Conservation (phyloP, 1,139 yeast species). For the Debaryomyces fabryi region DNA sequence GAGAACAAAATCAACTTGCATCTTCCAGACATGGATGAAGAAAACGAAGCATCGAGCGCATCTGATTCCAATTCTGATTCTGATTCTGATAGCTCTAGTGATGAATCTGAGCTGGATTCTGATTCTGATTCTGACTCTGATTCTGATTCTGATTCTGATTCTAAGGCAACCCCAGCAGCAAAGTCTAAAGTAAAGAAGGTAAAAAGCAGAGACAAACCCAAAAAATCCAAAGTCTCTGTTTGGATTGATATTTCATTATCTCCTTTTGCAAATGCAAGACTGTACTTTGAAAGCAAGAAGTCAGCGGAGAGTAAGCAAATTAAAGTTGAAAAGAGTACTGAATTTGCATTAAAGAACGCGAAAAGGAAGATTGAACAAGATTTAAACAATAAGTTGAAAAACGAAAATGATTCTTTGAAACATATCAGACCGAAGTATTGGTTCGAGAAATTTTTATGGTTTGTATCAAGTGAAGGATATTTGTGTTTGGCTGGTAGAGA, state of each 20-base stretch:
- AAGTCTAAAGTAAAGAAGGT: conserved; percentile 16
- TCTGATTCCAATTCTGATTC: conserved; percentile 37
- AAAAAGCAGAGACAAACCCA: conserved; percentile 20
- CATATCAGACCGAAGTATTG: conserved; percentile 75
- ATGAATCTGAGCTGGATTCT: conserved; percentile 34
- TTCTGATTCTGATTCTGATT: conserved; percentile 33
- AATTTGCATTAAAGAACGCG: conserved; percentile 80
- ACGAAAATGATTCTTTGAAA: conserved; percentile 63
- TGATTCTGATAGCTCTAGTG: conserved; percentile 20
- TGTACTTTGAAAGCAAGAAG: conserved; percentile 79
- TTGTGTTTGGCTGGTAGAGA: conserved; percentile 88
- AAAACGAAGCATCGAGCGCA: conserved; percentile 28
- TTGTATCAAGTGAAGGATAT: conserved; percentile 85
- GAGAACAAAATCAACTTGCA: conserved; percentile 67
- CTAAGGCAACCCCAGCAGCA: conserved; percentile 16
- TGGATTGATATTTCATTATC: conserved; percentile 70
- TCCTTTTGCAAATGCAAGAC: conserved; percentile 90
- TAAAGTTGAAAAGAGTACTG: conserved; percentile 79
- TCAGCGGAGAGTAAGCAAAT: conserved; percentile 76
- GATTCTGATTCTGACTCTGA: conserved; percentile 34
- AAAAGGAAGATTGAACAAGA: conserved; percentile 78
- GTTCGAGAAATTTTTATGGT: conserved; percentile 96
- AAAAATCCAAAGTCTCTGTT: conserved; percentile 45
- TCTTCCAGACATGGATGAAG: conserved; percentile 52
- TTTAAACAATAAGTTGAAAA: conserved; percentile 65